Evolutionary conservation across 2,329 filamentous ascomycete genomes (phyloP).

Genomic region (Fusarium sp.): DNA sequence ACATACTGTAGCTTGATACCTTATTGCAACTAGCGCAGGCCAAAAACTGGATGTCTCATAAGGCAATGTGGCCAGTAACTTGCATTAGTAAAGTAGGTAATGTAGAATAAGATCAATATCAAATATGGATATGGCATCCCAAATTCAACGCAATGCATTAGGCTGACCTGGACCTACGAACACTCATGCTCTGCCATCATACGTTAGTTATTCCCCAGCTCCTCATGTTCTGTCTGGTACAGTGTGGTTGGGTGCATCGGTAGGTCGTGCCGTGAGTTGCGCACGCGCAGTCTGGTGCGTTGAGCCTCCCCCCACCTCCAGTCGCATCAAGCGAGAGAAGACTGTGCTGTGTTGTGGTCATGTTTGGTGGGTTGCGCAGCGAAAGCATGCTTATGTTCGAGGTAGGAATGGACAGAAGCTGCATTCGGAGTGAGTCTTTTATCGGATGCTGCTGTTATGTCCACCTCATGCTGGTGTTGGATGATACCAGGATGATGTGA

Average conservation of each 20-base stretch:
- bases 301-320: constrained; percentile 24
- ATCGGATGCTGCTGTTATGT: not conserved
- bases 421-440: constrained; percentile 9
- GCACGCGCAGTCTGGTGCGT: constrained; percentile 4
- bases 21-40: constrained; percentile 22
- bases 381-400: constrained; percentile 1
- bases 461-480: not conserved
- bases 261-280: constrained; percentile 23
- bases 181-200: constrained; percentile 10
- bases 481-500: constrained; percentile 25
- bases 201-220: constrained; percentile 1
- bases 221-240: constrained; percentile 3
- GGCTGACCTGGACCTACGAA: not conserved
- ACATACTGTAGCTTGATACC: constrained; percentile 4
- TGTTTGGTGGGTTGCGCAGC: constrained; percentile 37
- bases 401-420: constrained; percentile 32
- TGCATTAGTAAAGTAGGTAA: not conserved
- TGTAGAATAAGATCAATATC: not conserved
- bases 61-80: constrained; percentile 20
- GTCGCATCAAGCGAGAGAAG: constrained; percentile 28
- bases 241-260: constrained; percentile 22
- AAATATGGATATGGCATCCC: constrained; percentile 9
- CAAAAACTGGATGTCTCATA: constrained; percentile 20
- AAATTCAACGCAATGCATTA: not conserved
- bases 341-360: constrained; percentile 4